Evolutionary conservation across 2,329 filamentous ascomycete genomes (phyloP), one percentile per base, ranked within the genome.

Genomic region (Cladophialophora exuberans): DNA sequence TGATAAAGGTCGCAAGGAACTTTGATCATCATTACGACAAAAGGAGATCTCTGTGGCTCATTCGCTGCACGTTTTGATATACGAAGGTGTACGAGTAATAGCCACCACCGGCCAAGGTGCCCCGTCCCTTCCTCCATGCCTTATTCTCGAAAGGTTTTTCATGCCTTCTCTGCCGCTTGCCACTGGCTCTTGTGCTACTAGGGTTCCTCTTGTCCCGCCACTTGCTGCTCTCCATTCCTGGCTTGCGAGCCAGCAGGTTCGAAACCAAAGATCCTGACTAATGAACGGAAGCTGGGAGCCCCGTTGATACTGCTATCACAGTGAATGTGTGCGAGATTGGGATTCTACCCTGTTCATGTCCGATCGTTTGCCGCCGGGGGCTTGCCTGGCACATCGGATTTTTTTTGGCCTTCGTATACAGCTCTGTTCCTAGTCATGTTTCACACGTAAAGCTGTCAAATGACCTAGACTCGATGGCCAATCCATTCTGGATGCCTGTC

Each of bases 291-390:
- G n/a, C n/a, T n/a, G n/a, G n/a, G n/a, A n/a, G n/a, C n/a, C n/a
- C n/a, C n/a, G n/a, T n/a, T n/a, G n/a, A n/a, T n/a, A n/a, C n/a
- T n/a, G n/a, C 39, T n/a, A 42, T 42, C 39, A 42, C 22, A 13
- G 11, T 26, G 39, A 20, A 28, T 17, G 22, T 20, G 38, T 35
- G 18, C 39, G 7, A 15, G 20, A 31, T 10, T 25, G 18, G 22
- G 31, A 11, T 47, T 47, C 7, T 35, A 13, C 44, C 42, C 13
- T 35, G 22, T 17, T 22, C 31, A 17, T 10, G 44, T 36, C 31
- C 18, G 30, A 47, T 36, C 28, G 18, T 47, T 47, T 49, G 46
- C 46, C 46, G 46, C 46, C 10, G 33, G 25, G n/a, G 46, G 46
- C 33, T 42, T 25, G 39, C 7, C 18, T 22, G 18, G 39, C 39